phyloP scores from a whole-genome alignment of 2,329 filamentous ascomycete species.

The Cladobotryum protrusum region DNA sequence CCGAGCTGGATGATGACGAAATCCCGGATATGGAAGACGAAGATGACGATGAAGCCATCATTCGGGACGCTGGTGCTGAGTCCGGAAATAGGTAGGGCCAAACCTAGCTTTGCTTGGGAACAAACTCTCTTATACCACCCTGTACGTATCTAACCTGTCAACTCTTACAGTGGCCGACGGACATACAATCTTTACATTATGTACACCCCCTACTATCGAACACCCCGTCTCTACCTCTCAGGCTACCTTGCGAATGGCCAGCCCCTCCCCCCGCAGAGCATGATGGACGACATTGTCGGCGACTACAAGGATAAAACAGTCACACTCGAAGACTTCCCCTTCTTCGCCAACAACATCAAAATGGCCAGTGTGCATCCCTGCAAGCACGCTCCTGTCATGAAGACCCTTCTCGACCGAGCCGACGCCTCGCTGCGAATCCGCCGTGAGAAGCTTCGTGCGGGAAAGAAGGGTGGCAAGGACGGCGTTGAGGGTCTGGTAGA shows the following conservation, averaged over 20 bases:
- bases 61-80: slow-evolving; percentile 59
- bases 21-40: slow-evolving; percentile 99
- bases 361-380: slow-evolving; percentile 97
- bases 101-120: background rate
- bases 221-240: slow-evolving; percentile 88
- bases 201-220: slow-evolving; percentile 95
- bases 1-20: slow-evolving; percentile 66
- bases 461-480: slow-evolving; percentile 41
- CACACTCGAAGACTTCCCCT: slow-evolving; percentile 94
- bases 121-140: no score
- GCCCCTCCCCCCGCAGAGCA: slow-evolving; percentile 72
- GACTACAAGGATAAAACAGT: slow-evolving; percentile 99
- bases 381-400: slow-evolving; percentile 97
- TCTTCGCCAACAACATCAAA: slow-evolving; percentile 85
- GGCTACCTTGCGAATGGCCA: slow-evolving; percentile 77
- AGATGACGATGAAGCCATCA: slow-evolving; percentile 94
- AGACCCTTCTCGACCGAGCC: slow-evolving; percentile 88
- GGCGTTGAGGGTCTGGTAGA: slow-evolving; percentile 85
- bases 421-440: slow-evolving; percentile 88
- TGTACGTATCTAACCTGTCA: no score
- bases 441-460: slow-evolving; percentile 67
- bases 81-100: slow-evolving; percentile 40
- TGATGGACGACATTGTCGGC: slow-evolving; percentile 96
- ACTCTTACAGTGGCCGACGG: slow-evolving; percentile 60
- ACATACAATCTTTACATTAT: slow-evolving; percentile 99